These are phyloP conservation scores for Podospora australis DNA, from an alignment of 495 filamentous ascomycete genomes.

Conservation along the genomic window DNA sequence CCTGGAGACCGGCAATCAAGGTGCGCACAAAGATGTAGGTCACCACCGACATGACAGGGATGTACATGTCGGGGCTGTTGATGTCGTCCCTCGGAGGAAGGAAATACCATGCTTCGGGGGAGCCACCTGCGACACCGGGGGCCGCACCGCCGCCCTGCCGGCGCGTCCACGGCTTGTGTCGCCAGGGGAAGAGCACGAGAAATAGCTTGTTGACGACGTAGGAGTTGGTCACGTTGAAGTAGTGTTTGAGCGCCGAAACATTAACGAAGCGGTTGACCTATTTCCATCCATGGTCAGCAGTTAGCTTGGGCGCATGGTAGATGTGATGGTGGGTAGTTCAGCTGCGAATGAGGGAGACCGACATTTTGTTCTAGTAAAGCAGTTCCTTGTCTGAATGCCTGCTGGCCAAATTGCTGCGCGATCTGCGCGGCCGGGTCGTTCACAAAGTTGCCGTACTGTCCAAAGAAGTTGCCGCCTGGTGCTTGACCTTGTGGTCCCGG, in stretches of 20 bases:
- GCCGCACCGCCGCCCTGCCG: slow-evolving; percentile 55
- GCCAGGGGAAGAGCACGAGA: slow-evolving; percentile 93
- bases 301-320: not conserved
- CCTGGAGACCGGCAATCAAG: slow-evolving; percentile 82
- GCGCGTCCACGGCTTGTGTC: slow-evolving; percentile 93
- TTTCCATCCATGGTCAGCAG: not conserved
- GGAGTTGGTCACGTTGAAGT: slow-evolving; percentile 93
- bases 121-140: slow-evolving; percentile 51
- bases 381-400: slow-evolving; percentile 78
- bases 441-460: slow-evolving; percentile 79
- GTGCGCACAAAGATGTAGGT: slow-evolving; percentile 94
- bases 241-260: slow-evolving; percentile 87
- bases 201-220: slow-evolving; percentile 79
- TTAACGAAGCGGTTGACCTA: slow-evolving; percentile 92
- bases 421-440: slow-evolving; percentile 95
- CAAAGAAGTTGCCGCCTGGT: slow-evolving; percentile 54
- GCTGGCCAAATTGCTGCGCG: slow-evolving; percentile 90
- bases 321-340: not conserved
- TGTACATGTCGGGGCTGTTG: slow-evolving; percentile 99
- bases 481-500: no score
- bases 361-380: slow-evolving; percentile 94
- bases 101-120: slow-evolving; percentile 70
- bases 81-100: slow-evolving; percentile 93
- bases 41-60: slow-evolving; percentile 87
- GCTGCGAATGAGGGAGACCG: slow-evolving; percentile 8